A percentile compares a stretch with the other conserved stretches of the same genome.
Conservation (phyloP, 1,139 yeast genomes). For the Pichiaceae sp. region DNA sequence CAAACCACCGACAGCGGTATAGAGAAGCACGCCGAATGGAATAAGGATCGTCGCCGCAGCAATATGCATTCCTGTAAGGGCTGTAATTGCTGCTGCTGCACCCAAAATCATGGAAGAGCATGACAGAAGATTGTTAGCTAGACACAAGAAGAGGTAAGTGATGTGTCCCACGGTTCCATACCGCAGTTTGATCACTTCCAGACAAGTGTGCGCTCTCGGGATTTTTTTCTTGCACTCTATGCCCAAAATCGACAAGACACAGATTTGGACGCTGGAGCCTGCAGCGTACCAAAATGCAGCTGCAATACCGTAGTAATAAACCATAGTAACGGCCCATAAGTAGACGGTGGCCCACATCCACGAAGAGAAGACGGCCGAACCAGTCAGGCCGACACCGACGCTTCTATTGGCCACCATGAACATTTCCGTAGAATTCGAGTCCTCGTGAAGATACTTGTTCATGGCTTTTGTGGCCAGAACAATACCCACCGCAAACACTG, state of each 20-base stretch:
- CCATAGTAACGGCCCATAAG: constrained; percentile 18
- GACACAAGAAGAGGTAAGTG: constrained; percentile 18
- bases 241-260: constrained; percentile 43
- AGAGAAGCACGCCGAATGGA: constrained; percentile 35
- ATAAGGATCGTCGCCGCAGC: constrained; percentile 32
- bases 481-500: constrained; percentile 76
- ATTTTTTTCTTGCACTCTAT: constrained; percentile 47
- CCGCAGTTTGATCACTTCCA: constrained; percentile 40
- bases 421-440: constrained; percentile 78
- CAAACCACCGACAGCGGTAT: constrained; percentile 35
- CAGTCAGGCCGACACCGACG: constrained; percentile 28
- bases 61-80: constrained; percentile 31
- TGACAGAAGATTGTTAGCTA: constrained; percentile 31
- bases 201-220: constrained; percentile 47
- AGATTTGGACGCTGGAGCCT: constrained; percentile 47
- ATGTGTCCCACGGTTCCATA: constrained; percentile 32
- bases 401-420: constrained; percentile 36
- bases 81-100: constrained; percentile 60
- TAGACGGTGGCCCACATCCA: constrained; percentile 34
- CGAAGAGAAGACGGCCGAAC: constrained; percentile 28
- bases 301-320: constrained; percentile 26
- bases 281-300: constrained; percentile 46
- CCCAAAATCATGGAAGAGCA: constrained; percentile 53
- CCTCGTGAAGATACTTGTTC: constrained; percentile 63
- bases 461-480: constrained; percentile 46